These are phyloP conservation scores for Psilocybe sp. DNA, from an alignment of 768 basidiomycete species.

Conservation along the genomic window DNA sequence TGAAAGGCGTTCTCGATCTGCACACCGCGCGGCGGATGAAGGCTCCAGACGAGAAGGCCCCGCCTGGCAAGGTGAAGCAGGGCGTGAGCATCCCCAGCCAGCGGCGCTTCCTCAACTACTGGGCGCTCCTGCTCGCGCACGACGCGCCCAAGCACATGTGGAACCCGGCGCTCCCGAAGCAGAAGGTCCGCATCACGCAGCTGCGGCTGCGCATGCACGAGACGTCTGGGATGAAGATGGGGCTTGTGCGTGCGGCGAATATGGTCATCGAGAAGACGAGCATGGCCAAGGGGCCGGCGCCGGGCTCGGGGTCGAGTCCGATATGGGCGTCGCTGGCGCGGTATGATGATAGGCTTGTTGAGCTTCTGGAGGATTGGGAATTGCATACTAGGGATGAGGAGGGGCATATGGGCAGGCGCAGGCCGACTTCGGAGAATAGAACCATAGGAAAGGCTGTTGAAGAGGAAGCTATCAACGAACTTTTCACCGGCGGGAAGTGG, in stretches of 20 bases:
- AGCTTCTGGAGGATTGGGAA: constrained; percentile 63
- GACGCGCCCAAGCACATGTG: constrained; percentile 53
- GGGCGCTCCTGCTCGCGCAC: constrained; percentile 60
- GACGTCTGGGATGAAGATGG: constrained; percentile 45
- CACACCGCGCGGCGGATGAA: constrained; percentile 76
- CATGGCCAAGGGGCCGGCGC: constrained; percentile 21
- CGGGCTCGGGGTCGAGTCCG: constrained; percentile 22
- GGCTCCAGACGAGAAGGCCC: constrained; percentile 19
- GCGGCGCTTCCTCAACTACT: constrained; percentile 76
- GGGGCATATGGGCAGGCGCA: constrained; percentile 30
- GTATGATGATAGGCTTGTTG: constrained; percentile 72
- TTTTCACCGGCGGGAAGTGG: constrained; percentile 59
- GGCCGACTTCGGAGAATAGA: constrained; percentile 30
- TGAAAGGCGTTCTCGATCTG: constrained; percentile 59
- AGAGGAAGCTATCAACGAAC: constrained; percentile 33
- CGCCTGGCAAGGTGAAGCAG: constrained; percentile 34
- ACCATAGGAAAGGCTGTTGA: constrained; percentile 14
- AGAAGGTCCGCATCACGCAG: constrained; percentile 54
- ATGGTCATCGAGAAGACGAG: constrained; percentile 45
- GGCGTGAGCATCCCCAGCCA: constrained; percentile 84
- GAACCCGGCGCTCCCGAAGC: constrained; percentile 19
- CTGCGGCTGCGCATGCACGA: constrained; percentile 62
- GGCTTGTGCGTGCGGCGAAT: constrained; percentile 57
- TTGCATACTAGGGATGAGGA: constrained; percentile 41
- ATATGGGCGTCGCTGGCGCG: constrained; percentile 78